Evolutionary conservation across 306 rosid genomes (phyloP), one percentile per base, ranked within the genome.

Genomic region (Comarum palustre): DNA sequence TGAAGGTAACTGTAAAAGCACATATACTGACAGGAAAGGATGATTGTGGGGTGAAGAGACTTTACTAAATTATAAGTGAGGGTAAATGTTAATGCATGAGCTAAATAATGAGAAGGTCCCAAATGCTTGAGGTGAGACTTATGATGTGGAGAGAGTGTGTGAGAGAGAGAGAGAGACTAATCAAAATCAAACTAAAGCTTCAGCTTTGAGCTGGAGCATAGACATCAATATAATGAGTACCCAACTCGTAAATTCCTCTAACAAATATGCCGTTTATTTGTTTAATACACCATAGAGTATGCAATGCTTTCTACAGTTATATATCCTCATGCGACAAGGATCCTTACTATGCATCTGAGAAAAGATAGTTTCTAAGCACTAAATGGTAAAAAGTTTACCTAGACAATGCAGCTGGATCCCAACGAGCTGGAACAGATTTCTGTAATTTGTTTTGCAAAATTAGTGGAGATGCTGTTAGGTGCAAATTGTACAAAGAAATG

Each of bases 381-480:
- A 31, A 54, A 74, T 24, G 11, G 41, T 51, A 9, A 32, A 71
- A 42, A 68, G 58, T 71, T 72, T 78, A 94, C 98, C 96, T 89
- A 70, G 97, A 82, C 86, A 94, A 71, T 48, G 85, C 76, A 19
- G 98, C 96, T 16, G 98, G 98, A 84, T 94, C 96, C 98, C 98
- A 94, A 52, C 75, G 85, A 64, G 98, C 83, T 15, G 98, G 98
- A 81, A 94, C 98, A 46, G 96, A 79, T 77, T 84, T 85, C 89
- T 91, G 90, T 12, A 94, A 89, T 69, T 85, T 87, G 62, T 91
- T 93, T 68, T 77, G 85, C 60, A 94, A 79, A 54, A 80, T 19
- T 12, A 91, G 85, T 15, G 90, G 92, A 71, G 97, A 84, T 24
- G 92, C 85, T 7, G 90, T 91, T 59, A 91, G 87, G 82, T 91